Base-by-base conservation (phyloP, 2,329 filamentous ascomycete species). In the Fusarium penzigii region DNA sequence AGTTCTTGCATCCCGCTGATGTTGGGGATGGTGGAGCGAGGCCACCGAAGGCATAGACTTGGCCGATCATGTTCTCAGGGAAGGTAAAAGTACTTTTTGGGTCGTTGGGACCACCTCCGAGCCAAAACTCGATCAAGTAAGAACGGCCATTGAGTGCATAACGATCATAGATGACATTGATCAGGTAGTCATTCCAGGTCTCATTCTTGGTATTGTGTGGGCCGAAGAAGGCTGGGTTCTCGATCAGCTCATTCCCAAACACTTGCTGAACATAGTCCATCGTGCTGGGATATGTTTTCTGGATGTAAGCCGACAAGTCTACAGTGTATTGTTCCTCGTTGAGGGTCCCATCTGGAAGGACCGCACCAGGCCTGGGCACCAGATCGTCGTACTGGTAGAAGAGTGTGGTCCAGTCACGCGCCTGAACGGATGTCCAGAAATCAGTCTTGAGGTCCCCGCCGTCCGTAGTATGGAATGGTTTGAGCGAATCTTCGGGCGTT, bases 121-220 rank as follows among this genome's bases (percentile, higher is more conserved):
- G 53, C 14, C 34, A 58, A 25, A 58, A 58, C 14, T 58, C 39
- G 9, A 58, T 56, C 3, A n/a, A 7, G 32, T 58, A 58, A 1
- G 56, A 56, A 6, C 17, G n/a, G 1, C 56, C 56, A 1, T 52
- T 42, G 6, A 58, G 44, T 1, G 56, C 56, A 13, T 51, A 58
- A 6, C 53, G 45, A 5, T 58, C 53, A n/a, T 57, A 58, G n/a
- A 53, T 29, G 20, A 56, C 50, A 17, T 39, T 53, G 50, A 56
- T 51, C 29, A 56, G 50, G 39, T 56, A 56, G 42, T 56, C 53
- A 36, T 53, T 49, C 53, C 53, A 56, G 2, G 44, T 25, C n/a
- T 38, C 14, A 1, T 17, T 17, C 8, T 51, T 17, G 39, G 42
- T 41, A 16, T 54, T 51, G 39, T 47, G 5, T 0, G 48, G 48